These are phyloP conservation scores for Cajanus cajan DNA, from an alignment of 306 rosid genomes.

Conservation along the genomic window DNA sequence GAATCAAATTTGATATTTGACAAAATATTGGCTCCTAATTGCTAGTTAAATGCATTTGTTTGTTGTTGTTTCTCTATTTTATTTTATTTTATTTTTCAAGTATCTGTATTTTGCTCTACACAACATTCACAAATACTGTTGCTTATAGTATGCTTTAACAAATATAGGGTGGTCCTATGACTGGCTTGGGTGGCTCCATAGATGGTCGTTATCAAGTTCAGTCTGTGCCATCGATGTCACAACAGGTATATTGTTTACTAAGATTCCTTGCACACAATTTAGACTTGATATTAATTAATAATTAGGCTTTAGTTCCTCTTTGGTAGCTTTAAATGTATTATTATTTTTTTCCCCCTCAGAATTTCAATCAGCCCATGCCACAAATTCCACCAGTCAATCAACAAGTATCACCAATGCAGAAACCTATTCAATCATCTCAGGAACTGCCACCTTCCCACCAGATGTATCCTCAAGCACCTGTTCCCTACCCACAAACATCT, in stretches of 20 bases:
- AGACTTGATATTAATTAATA: slow-evolving; percentile 21
- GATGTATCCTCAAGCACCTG: slow-evolving; percentile 48
- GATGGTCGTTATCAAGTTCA: slow-evolving; percentile 51
- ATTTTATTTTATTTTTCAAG: background rate
- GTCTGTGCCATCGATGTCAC: slow-evolving; percentile 49
- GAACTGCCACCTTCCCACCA: slow-evolving; percentile 63
- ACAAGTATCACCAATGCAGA: slow-evolving; percentile 63
- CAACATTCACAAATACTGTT: slow-evolving; percentile 12
- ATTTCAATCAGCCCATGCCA: slow-evolving; percentile 55
- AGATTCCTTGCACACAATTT: background rate
- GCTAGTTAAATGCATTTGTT: slow-evolving; percentile 6
- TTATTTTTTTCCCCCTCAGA: slow-evolving; percentile 45
- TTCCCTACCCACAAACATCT: slow-evolving; percentile 54
- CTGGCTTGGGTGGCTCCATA: slow-evolving; percentile 49
- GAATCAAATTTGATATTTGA: background rate
- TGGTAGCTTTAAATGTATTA: slow-evolving; percentile 12
- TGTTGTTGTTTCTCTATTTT: background rate
- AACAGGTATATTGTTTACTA: slow-evolving; percentile 47
- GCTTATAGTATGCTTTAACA: slow-evolving; percentile 17
- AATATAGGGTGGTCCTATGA: slow-evolving; percentile 61
- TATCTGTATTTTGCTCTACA: background rate
- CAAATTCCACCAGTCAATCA: slow-evolving; percentile 60
- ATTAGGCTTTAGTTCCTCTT: slow-evolving; percentile 22
- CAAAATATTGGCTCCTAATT: background rate
- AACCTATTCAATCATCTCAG: slow-evolving; percentile 68